phyloP scores from a whole-genome alignment of 129 eudicot species.

The Tagetes patula region DNA sequence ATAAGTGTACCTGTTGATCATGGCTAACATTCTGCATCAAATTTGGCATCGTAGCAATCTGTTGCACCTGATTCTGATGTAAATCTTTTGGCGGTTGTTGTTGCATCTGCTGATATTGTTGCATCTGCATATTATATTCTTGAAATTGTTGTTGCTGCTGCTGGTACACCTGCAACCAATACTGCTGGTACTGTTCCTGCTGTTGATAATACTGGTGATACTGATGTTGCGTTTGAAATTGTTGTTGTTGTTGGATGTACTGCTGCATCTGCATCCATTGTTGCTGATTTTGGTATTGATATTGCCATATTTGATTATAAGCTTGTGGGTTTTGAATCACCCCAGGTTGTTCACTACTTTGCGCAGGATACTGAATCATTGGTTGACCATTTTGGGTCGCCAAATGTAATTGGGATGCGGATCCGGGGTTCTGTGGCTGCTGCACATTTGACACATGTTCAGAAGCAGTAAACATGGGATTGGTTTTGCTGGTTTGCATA shows the following conservation, averaged over 20 bases:
- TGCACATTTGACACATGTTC: conserved; percentile 23
- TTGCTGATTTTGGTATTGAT: conserved; percentile 58
- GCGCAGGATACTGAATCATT: conserved; percentile 33
- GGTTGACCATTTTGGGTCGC: conserved; percentile 34
- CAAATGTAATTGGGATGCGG: conserved; percentile 23
- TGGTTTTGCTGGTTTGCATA: conserved; percentile 25
- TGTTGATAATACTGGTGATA: conserved; percentile 52
- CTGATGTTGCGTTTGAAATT: conserved; percentile 46
- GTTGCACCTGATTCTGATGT: conserved; percentile 35
- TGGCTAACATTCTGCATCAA: conserved; percentile 30
- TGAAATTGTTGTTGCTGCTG: conserved; percentile 37
- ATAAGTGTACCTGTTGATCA: conserved; percentile 44
- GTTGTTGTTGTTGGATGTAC: conserved; percentile 56
- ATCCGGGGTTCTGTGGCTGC: conserved; percentile 32
- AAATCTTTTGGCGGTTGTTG: conserved; percentile 43
- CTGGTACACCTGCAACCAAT: conserved; percentile 43
- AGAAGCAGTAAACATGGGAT: conserved; percentile 29
- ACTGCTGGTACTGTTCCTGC: conserved; percentile 36
- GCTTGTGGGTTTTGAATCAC: conserved; percentile 39
- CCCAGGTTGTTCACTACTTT: conserved; percentile 45
- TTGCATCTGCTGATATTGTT: conserved; percentile 47
- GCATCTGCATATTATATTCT: conserved; percentile 28
- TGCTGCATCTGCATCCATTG: conserved; percentile 42
- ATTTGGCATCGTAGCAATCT: conserved; percentile 28
- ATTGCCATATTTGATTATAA: conserved; percentile 59